phyloP scores from a whole-genome alignment of 306 rosid species.

The Glycyrrhiza uralensis region DNA sequence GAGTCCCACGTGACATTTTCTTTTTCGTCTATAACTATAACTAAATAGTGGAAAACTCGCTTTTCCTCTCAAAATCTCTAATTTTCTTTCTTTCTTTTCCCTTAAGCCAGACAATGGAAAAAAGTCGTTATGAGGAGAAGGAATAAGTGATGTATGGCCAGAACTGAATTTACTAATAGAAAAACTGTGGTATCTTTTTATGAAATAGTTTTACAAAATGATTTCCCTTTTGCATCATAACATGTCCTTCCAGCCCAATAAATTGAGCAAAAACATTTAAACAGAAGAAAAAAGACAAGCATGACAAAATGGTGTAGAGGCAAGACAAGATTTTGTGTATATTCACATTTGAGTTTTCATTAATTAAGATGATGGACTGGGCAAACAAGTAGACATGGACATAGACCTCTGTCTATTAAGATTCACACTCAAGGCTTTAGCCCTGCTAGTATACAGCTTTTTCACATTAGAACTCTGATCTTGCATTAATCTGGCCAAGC shows the following conservation, averaged over 20 bases:
- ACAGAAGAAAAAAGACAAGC: neutral
- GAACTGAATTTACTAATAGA: no score
- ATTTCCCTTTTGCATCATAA: neutral
- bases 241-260: neutral
- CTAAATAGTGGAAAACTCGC: no score
- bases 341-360: constrained; percentile 5
- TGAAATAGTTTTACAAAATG: no score
- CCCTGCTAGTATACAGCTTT: constrained; percentile 75
- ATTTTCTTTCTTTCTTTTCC: no score
- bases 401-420: constrained; percentile 38
- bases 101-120: no score
- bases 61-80: no score
- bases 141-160: no score
- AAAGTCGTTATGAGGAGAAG: no score
- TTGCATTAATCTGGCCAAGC: constrained; percentile 60
- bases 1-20: no score
- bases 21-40: no score
- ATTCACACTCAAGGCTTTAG: constrained; percentile 52
- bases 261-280: neutral
- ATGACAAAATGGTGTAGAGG: neutral
- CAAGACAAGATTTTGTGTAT: neutral
- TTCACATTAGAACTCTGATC: constrained; percentile 78
- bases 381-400: constrained; percentile 53
- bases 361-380: constrained; percentile 61
- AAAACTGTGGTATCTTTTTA: no score